Conservation (phyloP, 2,329 filamentous ascomycete species). For the Pseudogymnoascus sp. region DNA sequence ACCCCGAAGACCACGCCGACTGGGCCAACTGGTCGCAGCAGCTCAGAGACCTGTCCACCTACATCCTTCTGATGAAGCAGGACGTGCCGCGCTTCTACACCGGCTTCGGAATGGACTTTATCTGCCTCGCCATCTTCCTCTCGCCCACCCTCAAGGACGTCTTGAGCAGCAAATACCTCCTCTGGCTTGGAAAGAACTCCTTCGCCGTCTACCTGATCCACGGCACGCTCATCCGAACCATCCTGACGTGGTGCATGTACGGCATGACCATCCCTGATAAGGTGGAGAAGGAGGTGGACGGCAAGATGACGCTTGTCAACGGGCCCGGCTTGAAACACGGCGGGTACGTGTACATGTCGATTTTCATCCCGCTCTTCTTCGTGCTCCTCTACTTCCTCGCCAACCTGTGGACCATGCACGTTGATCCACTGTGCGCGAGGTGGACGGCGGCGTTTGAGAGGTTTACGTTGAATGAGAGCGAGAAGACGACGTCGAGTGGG, state of each 20-base stretch:
- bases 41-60: constrained; percentile 29
- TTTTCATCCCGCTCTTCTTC: constrained; percentile 38
- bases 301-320: constrained; percentile 20
- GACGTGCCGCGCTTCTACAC: constrained; percentile 43
- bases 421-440: constrained; percentile 43
- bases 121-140: constrained; percentile 45
- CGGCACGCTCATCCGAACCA: constrained; percentile 49
- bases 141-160: constrained; percentile 42
- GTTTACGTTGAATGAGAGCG: neutral
- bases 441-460: constrained; percentile 33
- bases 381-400: constrained; percentile 39
- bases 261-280: constrained; percentile 32
- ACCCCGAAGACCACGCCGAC: constrained; percentile 47
- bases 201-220: constrained; percentile 59
- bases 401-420: constrained; percentile 43
- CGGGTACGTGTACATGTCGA: constrained; percentile 29
- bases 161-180: constrained; percentile 45
- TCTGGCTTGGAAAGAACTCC: constrained; percentile 55
- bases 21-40: constrained; percentile 45
- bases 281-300: constrained; percentile 26
- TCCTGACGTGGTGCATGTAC: constrained; percentile 54
- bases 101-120: constrained; percentile 39
- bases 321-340: constrained; percentile 32
- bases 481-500: constrained; percentile 6
- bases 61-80: constrained; percentile 38